Conservation (phyloP, 257 asterid species). For the Thymus quinquecostatus region DNA sequence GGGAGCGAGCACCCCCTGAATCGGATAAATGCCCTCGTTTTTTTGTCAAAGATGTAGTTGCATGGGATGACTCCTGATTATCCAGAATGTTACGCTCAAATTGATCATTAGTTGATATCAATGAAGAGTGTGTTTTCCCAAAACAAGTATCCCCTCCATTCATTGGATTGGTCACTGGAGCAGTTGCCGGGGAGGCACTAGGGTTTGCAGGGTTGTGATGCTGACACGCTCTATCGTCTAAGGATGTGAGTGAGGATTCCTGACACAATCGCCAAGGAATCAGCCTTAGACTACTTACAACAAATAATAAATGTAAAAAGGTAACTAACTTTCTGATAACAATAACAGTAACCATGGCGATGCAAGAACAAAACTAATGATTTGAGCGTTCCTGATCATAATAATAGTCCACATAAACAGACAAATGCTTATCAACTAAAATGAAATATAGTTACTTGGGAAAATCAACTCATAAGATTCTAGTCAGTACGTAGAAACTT, state of each 20-base stretch:
- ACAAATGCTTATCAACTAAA: background rate
- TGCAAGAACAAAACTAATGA: background rate
- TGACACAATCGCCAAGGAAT: constrained; percentile 40
- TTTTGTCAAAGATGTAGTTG: constrained; percentile 27
- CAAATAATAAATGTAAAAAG: constrained; percentile 3
- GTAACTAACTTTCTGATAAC: background rate
- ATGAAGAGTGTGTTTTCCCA: constrained; percentile 28
- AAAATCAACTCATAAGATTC: background rate
- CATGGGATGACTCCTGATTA: constrained; percentile 36
- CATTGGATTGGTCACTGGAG: constrained; percentile 30
- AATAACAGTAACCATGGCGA: constrained; percentile 1
- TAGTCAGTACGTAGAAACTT: background rate
- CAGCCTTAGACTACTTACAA: constrained; percentile 21
- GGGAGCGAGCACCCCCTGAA: constrained; percentile 29
- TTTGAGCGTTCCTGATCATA: background rate
- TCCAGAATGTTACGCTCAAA: constrained; percentile 31
- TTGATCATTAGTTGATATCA: constrained; percentile 38
- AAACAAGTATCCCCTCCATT: constrained; percentile 32
- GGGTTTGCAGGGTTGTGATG: constrained; percentile 28
- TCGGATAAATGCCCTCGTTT: constrained; percentile 30
- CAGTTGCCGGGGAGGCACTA: constrained; percentile 32
- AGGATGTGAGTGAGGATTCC: constrained; percentile 42
- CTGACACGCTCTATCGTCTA: constrained; percentile 40
- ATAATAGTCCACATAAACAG: no score
- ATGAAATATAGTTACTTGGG: no score